A percentile compares a stretch with the other conserved stretches of the same genome.
Conservation (phyloP, 495 filamentous ascomycete genomes). For the Podospora tetraspora region DNA sequence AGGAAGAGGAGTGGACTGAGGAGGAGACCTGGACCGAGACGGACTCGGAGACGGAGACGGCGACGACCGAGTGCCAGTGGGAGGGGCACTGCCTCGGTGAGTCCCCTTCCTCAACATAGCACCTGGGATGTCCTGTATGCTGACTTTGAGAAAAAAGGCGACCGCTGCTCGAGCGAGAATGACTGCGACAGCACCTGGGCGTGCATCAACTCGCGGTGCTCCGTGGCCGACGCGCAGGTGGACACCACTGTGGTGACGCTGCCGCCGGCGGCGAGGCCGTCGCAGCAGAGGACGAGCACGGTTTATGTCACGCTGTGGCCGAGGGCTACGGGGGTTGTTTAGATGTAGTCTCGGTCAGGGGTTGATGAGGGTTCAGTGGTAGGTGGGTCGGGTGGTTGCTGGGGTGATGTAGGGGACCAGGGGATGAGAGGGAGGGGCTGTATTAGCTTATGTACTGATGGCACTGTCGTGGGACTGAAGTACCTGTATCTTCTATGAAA, state of each 20-base stretch:
- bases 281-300: neutral
- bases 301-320: neutral
- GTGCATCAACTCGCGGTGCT: neutral
- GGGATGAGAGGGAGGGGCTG: too few species aligned
- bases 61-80: neutral
- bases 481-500: too few species aligned
- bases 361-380: too few species aligned
- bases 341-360: neutral
- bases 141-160: neutral
- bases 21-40: neutral
- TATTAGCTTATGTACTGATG: too few species aligned
- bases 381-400: neutral
- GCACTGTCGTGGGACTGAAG: too few species aligned
- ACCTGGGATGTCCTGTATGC: neutral
- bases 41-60: neutral
- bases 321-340: neutral
- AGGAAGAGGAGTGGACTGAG: neutral
- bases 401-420: neutral
- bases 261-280: neutral
- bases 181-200: conserved; percentile 1
- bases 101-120: too few species aligned
- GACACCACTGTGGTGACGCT: neutral
- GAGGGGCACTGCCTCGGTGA: conserved; percentile 3
- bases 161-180: neutral
- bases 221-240: neutral